Evolutionary conservation across 345 rosid genomes (phyloP), one percentile per base, ranked within the genome.

Genomic region (Psidium guajava): DNA sequence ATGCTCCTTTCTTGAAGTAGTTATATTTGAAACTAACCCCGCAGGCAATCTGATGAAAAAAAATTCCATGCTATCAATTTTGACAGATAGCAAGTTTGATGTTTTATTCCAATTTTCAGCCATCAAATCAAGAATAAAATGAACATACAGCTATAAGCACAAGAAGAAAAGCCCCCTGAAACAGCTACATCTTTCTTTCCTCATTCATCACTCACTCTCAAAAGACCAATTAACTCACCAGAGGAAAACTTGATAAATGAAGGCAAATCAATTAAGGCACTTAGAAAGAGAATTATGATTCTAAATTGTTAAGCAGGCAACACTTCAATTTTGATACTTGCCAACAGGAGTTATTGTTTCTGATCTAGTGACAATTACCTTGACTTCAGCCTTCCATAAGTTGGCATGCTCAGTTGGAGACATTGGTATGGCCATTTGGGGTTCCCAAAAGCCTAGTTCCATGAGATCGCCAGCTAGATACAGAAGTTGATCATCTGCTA

Each of bases 21-120:
- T 94, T 97, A 84, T 97, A 97, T 93, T 94, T 97, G 90, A 95
- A 91, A 91, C 89, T 97, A 84, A 89, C 89, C 88, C 98, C 98
- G 86, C 83, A 84, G 84, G 93, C 93, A 81, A 94, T 88, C 99
- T 97, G 94, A 87, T 87, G 89, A 83, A 86, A 56, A 83, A 88
- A 22, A 75, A 28, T 58, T 58, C 18, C 12, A 24, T 24, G 42
- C 61, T 50, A 44, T n/a, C 40, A 8, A 73, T 54, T 54, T 24
- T 69, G 77, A 69, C 77, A 69, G 77, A 69, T 18, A 16, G 47
- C 44, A 84, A 27, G 56, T 84, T 84, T 52, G 58, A 22, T 82
- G 49, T 20, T 12, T 18, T 7, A 51, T 12, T 21, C 54, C 13
- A 40, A 14, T 5, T 22, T n/a, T 28, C 32, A 36, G 49, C 49